A percentile compares a stretch with the other conserved stretches of the same genome.
Conservation (phyloP, 2,329 filamentous ascomycete genomes). For the Epichloe aotearoae region DNA sequence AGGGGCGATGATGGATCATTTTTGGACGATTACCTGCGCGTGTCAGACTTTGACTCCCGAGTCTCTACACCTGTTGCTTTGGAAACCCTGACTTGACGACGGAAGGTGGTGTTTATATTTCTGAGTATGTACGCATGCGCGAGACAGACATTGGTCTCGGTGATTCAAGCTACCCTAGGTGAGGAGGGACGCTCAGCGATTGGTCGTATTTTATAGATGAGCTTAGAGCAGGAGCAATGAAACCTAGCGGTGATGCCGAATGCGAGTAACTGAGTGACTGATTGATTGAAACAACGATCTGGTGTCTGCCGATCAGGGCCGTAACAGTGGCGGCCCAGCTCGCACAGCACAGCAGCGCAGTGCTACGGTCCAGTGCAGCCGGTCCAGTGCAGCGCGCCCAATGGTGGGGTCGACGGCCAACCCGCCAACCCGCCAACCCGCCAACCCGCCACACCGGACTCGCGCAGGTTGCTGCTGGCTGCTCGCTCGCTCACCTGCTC, state of each 20-base stretch:
- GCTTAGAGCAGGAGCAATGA: no score
- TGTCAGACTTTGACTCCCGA: conserved; percentile 10
- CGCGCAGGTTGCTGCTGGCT: neutral
- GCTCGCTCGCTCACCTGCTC: neutral
- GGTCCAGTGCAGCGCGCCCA: neutral
- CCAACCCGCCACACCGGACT: neutral
- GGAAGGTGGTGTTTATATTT: neutral
- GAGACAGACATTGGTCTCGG: neutral
- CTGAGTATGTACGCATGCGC: neutral
- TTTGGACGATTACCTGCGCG: conserved; percentile 16
- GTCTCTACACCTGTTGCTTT: conserved; percentile 8
- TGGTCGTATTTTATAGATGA: no score
- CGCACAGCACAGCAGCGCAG: neutral
- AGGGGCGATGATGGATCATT: conserved; percentile 26
- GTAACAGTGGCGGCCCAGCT: neutral
- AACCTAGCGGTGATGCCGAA: no score
- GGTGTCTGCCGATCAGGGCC: no score
- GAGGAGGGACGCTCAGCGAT: neutral
- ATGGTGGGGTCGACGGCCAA: neutral
- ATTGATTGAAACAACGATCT: neutral
- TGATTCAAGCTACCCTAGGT: no score
- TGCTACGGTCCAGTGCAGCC: neutral
- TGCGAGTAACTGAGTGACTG: no score
- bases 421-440: no score
- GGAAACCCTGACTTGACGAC: neutral